Base-by-base conservation (phyloP, 2,329 filamentous ascomycete genomes). In the Aspergillus phoenicis region DNA sequence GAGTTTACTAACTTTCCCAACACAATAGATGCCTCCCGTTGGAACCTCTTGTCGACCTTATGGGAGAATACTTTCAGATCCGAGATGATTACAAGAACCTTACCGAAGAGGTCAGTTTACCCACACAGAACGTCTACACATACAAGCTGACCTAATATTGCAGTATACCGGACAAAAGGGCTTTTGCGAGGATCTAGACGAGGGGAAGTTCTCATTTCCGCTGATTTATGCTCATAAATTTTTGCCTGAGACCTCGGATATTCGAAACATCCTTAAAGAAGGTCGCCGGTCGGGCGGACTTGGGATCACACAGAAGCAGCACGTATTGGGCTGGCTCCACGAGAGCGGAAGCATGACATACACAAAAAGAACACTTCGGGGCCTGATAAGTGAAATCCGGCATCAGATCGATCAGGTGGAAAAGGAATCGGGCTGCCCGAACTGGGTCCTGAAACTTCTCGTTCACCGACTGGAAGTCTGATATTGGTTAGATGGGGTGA, bases 181-280 rank as follows among this genome's bases (percentile, higher is more conserved):
- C 58, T 85, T 95, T 69, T 95, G 93, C 30, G 55, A 65, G 13
- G 59, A 61, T 36, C 43, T 64, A 17, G 58, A 61, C 24, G 63
- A 96, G 79, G 93, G 93, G 66, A 96, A 96, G 82, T 96, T 96
- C 81, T 92, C 88, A 36, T 96, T 96, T 74, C 91, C 91, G 47
- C 87, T 97, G 70, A 94, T 96, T 70, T 91, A 96, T 80, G 55
- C 47, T 0, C 59, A 61, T 7, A 52, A n/a, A 8, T 22, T n/a
- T 8, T 41, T 39, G 2, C 51, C 49, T 5, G 39, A 30, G n/a
- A 52, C 55, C 17, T 26, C 39, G 11, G 49, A 36, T 8, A 49
- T 60, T 2, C 54, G 51, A 6, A 7, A 26, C 4, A 53, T 55
- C 7, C 7, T 22, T 62, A 26, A 45, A 58, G 5, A 57, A n/a